Conservation (phyloP, 208 protist genomes). For the Phytomonas sp. region DNA sequence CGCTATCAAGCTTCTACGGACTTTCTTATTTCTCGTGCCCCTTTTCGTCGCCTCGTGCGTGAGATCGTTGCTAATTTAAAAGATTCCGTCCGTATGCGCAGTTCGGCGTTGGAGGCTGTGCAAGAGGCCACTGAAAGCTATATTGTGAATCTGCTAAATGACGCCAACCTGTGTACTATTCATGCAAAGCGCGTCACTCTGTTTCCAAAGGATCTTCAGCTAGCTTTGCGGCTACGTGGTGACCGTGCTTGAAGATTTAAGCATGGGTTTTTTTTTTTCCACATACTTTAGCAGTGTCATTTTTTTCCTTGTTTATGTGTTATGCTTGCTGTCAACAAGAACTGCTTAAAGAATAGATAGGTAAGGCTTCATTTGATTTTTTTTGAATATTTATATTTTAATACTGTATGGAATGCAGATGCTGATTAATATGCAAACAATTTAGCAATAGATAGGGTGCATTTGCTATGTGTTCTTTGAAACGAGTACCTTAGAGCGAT, state of each 20-base stretch:
- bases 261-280: constrained; percentile 5
- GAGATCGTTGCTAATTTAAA: constrained; percentile 97
- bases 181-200: constrained; percentile 98
- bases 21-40: constrained; percentile 97
- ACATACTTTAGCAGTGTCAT: constrained; percentile 8
- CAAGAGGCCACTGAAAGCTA: constrained; percentile 98
- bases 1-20: constrained; percentile 98
- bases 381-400: not conserved
- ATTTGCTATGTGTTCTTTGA: not conserved
- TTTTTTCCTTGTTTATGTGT: constrained; percentile 10
- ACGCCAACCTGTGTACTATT: constrained; percentile 97
- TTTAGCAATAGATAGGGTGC: not conserved
- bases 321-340: not conserved
- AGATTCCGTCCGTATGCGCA: constrained; percentile 70
- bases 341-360: not conserved
- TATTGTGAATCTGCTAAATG: constrained; percentile 87
- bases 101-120: constrained; percentile 74
- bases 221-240: constrained; percentile 96
- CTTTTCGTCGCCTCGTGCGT: constrained; percentile 98
- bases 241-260: constrained; percentile 40
- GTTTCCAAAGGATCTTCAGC: constrained; percentile 98
- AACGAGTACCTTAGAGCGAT: not conserved
- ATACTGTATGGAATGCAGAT: not conserved
- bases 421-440: not conserved
- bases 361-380: not conserved